Conservation (phyloP, 495 filamentous ascomycete species). For the Cercophora scortea region DNA sequence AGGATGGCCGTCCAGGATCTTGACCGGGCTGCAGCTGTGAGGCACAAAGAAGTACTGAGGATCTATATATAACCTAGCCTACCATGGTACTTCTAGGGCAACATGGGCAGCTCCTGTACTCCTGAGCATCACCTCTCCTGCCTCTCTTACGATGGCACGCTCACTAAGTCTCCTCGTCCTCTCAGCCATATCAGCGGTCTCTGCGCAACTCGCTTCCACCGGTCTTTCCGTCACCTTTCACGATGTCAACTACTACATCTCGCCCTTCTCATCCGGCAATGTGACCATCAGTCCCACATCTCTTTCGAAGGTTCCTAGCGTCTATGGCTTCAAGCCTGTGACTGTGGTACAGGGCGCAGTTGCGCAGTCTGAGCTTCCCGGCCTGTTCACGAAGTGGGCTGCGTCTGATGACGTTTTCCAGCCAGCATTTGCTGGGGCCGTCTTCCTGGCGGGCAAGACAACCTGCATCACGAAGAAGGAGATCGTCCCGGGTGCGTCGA, state of each 20-base stretch:
- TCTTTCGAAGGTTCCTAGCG: not conserved
- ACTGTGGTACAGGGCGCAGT: slow-evolving; percentile 28
- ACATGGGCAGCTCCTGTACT: too few relatives aligned
- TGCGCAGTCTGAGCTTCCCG: slow-evolving; percentile 11
- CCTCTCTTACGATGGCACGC: not conserved
- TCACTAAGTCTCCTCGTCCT: slow-evolving; percentile 5
- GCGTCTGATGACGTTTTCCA: slow-evolving; percentile 37
- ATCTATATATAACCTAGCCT: too few relatives aligned
- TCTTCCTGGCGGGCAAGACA: slow-evolving; percentile 11
- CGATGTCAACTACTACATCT: slow-evolving; percentile 35
- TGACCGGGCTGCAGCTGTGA: too few relatives aligned
- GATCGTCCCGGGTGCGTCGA: slow-evolving; percentile 3
- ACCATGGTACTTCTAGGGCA: too few relatives aligned
- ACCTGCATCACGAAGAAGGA: slow-evolving; percentile 2
- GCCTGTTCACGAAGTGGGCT: slow-evolving; percentile 21
- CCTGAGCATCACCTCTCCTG: not conserved
- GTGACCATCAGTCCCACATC: slow-evolving; percentile 4
- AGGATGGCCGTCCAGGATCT: too few relatives aligned
- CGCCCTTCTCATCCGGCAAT: slow-evolving; percentile 19
- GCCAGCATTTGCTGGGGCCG: slow-evolving; percentile 24
- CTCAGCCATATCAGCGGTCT: slow-evolving; percentile 2
- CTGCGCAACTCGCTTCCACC: slow-evolving; percentile 19
- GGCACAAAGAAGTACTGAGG: too few relatives aligned
- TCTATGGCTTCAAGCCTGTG: slow-evolving; percentile 28
- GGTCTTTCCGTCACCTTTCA: slow-evolving; percentile 34